Evolutionary conservation across 768 basidiomycete species (phyloP), one percentile per base, ranked within the genome.

Genomic region (Lentinus tigrinus): DNA sequence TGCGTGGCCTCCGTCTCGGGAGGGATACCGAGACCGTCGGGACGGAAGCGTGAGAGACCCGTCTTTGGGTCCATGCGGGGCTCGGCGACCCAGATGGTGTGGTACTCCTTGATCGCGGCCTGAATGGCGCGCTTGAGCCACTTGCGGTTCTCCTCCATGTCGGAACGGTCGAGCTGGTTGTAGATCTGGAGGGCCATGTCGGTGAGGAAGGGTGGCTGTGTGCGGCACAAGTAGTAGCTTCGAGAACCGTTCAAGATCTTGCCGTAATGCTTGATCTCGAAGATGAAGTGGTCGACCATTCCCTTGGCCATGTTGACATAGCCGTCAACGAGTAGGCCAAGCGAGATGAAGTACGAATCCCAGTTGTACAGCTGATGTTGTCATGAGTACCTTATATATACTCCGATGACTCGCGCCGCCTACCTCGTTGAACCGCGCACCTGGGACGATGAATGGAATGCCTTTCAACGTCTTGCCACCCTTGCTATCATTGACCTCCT

Each of bases 251-350:
- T 99, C 63, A 98, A 77, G 67, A 95, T 95, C 75, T 96, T 95
- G 77, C 91, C 91, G 70, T 97, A 97, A 74, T 97, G 92, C 76
- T 87, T 93, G 79, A 99, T 97, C 79, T 98, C 94, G 71, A 98
- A 99, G 69, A 97, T 91, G 77, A 98, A 99, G 72, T 99, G 96
- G 54, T 98, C 97, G 43, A 98, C 95, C 86, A 98, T 94, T 67
- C 94, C 93, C 74, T 95, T 93, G 19, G 97, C 96, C 85, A 98
- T 91, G 57, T 87, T 83, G 27, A 96, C 85, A 67, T 94, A 88
- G 26, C 95, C 95, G 68, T 99, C 96, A 23, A 98, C 93, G 8
- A 99, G 84, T 27, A 99, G 83, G 16, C 96, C 96, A 24, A 98
- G 85, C 8, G 91, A 80, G 67, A 96, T 93, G 72, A 97, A 97